Evolutionary conservation across 225 moss, liverwort and hornwort species (phyloP).

Genomic region (Takakia lepidozioides): DNA sequence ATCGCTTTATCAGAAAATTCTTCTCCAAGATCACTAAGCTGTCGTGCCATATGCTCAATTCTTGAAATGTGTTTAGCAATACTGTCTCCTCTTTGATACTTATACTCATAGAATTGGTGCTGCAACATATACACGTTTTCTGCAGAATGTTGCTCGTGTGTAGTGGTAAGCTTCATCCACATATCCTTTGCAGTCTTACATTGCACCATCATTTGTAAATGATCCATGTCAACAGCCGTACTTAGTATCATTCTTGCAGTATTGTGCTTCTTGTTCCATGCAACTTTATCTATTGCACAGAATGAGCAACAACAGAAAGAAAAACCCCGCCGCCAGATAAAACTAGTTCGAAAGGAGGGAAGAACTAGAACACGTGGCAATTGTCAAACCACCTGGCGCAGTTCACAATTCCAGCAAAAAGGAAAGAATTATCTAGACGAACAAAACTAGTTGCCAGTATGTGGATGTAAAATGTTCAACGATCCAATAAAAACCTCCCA

Average conservation of each 20-base stretch:
- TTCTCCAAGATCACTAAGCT: background rate
- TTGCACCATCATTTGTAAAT: background rate
- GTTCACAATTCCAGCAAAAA: too few relatives aligned
- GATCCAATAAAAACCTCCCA: too few relatives aligned
- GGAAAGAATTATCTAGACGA: too few relatives aligned
- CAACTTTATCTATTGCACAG: background rate
- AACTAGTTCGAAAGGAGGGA: too few relatives aligned
- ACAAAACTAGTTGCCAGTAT: too few relatives aligned
- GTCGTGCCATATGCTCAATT: background rate
- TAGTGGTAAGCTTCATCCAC: background rate
- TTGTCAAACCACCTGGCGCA: too few relatives aligned
- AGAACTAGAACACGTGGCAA: too few relatives aligned
- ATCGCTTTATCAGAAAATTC: background rate
- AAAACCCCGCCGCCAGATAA: too few relatives aligned
- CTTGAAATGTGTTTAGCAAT: background rate
- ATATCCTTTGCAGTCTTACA: background rate
- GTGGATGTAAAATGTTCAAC: too few relatives aligned
- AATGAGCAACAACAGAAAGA: too few relatives aligned
- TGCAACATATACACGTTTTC: too few relatives aligned
- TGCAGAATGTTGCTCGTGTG: background rate
- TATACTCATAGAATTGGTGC: background rate
- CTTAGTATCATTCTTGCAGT: background rate
- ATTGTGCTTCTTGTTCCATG: constrained; percentile 1
- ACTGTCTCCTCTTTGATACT: background rate
- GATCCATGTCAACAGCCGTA: constrained; percentile 1